Evolutionary conservation across 129 eudicot genomes (phyloP).

Genomic region (Arctium minus): DNA sequence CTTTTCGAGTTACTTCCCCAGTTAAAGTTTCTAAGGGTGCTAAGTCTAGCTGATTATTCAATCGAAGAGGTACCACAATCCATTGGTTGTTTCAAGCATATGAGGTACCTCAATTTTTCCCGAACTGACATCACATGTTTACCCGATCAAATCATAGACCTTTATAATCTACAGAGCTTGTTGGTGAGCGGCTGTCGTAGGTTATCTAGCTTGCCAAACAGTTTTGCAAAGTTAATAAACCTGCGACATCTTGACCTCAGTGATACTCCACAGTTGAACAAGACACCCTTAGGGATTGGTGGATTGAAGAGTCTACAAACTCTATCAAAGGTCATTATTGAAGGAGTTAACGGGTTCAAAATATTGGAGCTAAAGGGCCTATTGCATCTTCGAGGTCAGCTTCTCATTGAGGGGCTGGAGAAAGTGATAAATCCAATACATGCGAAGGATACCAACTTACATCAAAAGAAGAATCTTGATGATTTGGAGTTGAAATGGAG

Average conservation of each 20-base stretch:
- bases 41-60: constrained; percentile 11
- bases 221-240: constrained; percentile 11
- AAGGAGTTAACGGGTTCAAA: constrained; percentile 21
- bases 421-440: constrained; percentile 26
- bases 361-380: constrained; percentile 29
- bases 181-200: constrained; percentile 16
- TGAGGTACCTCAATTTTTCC: constrained; percentile 30
- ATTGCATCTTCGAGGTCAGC: constrained; percentile 25
- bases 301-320: constrained; percentile 31
- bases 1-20: constrained; percentile 24
- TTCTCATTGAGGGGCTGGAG: constrained; percentile 29
- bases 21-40: constrained; percentile 20
- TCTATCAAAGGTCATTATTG: constrained; percentile 26
- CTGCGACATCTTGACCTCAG: constrained; percentile 35
- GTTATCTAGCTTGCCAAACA: constrained; percentile 23
- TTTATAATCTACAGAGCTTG: constrained; percentile 37
- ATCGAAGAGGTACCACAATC: constrained; percentile 24
- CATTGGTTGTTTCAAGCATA: constrained; percentile 14
- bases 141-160: constrained; percentile 24
- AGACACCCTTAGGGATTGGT: constrained; percentile 34
- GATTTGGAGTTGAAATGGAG: constrained; percentile 37
- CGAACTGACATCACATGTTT: constrained; percentile 12
- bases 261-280: constrained; percentile 25
- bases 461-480: constrained; percentile 20
- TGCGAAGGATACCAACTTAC: constrained; percentile 37